Evolutionary conservation across 2,329 filamentous ascomycete species (phyloP).

Genomic region (Verticillium tricorpus): DNA sequence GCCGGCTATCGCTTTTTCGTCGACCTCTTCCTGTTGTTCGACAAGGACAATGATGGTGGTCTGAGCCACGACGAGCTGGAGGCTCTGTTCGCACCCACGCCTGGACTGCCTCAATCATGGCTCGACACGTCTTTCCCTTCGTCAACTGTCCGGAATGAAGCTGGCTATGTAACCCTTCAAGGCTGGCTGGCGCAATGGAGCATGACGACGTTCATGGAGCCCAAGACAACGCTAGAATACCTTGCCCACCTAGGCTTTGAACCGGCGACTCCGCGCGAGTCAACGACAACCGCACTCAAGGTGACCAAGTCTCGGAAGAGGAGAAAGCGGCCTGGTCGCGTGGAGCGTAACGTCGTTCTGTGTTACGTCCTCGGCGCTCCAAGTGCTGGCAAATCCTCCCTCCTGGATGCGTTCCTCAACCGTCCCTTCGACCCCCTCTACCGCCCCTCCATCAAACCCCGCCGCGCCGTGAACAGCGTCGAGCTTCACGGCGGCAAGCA

Average conservation of each 20-base stretch:
- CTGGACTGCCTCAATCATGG: conserved; percentile 84
- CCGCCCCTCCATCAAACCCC: conserved; percentile 90
- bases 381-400: conserved; percentile 82
- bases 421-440: conserved; percentile 80
- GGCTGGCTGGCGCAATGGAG: conserved; percentile 99
- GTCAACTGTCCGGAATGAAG: conserved; percentile 91
- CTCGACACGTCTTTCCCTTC: conserved; percentile 84
- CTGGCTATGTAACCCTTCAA: conserved; percentile 90
- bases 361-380: conserved; percentile 88
- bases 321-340: conserved; percentile 72
- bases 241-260: conserved; percentile 96
- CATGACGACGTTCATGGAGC: conserved; percentile 97
- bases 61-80: conserved; percentile 81
- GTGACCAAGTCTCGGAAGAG: conserved; percentile 89
- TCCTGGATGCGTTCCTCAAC: conserved; percentile 88
- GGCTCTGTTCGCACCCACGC: conserved; percentile 87
- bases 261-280: conserved; percentile 67
- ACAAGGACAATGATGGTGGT: conserved; percentile 96
- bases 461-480: conserved; percentile 91
- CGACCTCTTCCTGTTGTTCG: conserved; percentile 89
- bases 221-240: conserved; percentile 92
- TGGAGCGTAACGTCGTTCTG: conserved; percentile 90
- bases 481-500: conserved; percentile 95
- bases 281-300: conserved; percentile 80
- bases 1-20: conserved; percentile 97